Evolutionary conservation across 768 basidiomycete species (phyloP).

Genomic region (Strobilomyces echinocephalus): DNA sequence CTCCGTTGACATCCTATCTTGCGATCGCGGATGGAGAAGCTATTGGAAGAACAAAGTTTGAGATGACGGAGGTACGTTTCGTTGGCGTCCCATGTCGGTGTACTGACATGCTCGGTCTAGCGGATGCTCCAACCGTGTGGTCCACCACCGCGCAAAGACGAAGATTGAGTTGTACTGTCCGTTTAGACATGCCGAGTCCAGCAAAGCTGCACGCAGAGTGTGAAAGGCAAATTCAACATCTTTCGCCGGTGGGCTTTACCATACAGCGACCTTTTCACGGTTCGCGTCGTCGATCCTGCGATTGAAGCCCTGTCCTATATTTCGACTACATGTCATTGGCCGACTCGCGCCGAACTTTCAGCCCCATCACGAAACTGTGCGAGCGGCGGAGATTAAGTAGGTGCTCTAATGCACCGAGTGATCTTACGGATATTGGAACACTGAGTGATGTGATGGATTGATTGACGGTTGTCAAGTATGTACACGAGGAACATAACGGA

Average conservation of each 20-base stretch:
- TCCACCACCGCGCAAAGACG: conserved; percentile 85
- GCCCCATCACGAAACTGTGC: too few species aligned
- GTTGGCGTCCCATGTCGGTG: conserved; percentile 1
- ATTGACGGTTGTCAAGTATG: neutral
- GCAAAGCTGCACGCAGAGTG: neutral
- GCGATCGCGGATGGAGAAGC: conserved; percentile 93
- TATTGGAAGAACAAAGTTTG: conserved; percentile 84
- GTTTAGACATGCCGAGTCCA: too few species aligned
- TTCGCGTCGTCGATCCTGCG: neutral
- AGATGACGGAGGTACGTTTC: conserved; percentile 82
- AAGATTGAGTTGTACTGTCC: conserved; percentile 42
- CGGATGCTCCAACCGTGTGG: conserved; percentile 95
- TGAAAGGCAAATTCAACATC: too few species aligned
- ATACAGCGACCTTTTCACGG: neutral
- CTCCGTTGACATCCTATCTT: conserved; percentile 78
- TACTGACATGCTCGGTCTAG: conserved; percentile 37
- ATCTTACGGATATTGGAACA: too few species aligned
- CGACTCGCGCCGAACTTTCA: too few species aligned
- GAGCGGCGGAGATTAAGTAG: too few species aligned
- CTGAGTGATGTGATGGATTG: neutral
- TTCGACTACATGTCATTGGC: too few species aligned
- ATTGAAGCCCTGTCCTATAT: too few species aligned
- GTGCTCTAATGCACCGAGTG: too few species aligned
- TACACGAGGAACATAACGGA: neutral
- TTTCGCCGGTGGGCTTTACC: neutral